phyloP scores from a whole-genome alignment of 2,329 filamentous ascomycete species.

The Blastomyces parvus region DNA sequence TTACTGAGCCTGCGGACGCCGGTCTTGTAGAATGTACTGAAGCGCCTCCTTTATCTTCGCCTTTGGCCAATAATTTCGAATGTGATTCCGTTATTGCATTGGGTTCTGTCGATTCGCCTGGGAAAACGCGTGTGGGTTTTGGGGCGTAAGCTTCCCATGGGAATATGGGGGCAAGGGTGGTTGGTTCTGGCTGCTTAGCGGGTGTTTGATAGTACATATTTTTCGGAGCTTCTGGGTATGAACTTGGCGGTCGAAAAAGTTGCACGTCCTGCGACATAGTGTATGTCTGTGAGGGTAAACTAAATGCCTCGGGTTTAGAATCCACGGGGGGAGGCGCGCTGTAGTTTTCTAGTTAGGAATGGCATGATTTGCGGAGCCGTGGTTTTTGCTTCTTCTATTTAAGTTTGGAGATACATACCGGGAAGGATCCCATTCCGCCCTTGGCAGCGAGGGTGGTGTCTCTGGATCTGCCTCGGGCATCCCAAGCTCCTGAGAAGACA shows the following conservation, averaged over 20 bases:
- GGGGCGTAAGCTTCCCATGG: constrained; percentile 74
- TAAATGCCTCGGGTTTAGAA: constrained; percentile 73
- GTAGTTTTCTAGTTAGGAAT: constrained; percentile 18
- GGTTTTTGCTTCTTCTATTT: not conserved
- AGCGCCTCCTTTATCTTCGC: not conserved
- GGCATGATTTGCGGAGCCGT: not conserved
- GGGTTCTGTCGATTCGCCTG: constrained; percentile 22
- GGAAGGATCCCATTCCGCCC: constrained; percentile 54
- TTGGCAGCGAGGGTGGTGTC: constrained; percentile 48
- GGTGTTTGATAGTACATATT: constrained; percentile 86
- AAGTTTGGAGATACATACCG: constrained; percentile 34
- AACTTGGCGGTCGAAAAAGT: constrained; percentile 65
- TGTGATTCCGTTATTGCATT: constrained; percentile 4
- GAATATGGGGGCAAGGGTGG: constrained; percentile 63
- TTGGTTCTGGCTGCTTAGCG: constrained; percentile 44
- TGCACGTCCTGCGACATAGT: constrained; percentile 68
- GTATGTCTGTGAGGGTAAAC: constrained; percentile 71
- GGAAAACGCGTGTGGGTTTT: constrained; percentile 45
- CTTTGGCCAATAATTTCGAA: constrained; percentile 4
- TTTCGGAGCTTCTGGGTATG: constrained; percentile 73
- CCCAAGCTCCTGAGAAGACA: constrained; percentile 32
- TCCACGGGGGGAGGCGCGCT: constrained; percentile 54
- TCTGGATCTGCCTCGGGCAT: constrained; percentile 32
- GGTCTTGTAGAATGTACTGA: constrained; percentile 13
- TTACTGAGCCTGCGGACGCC: constrained; percentile 12